Evolutionary conservation across 768 basidiomycete genomes (phyloP), one percentile per base, ranked within the genome.

Genomic region (Lactarius sanguifluus): DNA sequence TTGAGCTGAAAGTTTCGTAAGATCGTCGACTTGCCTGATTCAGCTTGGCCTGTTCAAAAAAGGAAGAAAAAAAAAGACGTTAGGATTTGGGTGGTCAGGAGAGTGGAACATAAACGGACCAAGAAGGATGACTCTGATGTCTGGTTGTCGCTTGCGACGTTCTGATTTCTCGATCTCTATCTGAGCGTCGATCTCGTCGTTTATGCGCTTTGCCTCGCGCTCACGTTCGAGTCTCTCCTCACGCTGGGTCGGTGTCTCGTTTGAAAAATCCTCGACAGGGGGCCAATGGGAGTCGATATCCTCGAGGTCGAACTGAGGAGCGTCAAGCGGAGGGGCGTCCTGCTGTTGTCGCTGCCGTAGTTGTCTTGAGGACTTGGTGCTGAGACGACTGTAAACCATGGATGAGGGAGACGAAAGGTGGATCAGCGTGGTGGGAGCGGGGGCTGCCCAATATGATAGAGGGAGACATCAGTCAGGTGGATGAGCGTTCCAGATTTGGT

Each of bases 21-120:
- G 34, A 86, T 79, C 0, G 87, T 88, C 0, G 86, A 86, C 73
- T 89, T 88, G 36, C 87, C 87, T 7, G 86, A 85, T 76, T 88
- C 86, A 38, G 86, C 84, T 74, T 87, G 87, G 57, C 87, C 86
- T 87, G 66, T 32, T 30, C 20, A 13, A 45, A 38, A 23, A 55
- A 25, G 16, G 18, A 2, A 3, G 12, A 18, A 28, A 45, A 30
- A 30, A 32, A 56, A 34, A n/a, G 7, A 34, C 30, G 16, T 28
- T 10, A 30, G 18, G 30, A 20, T 16, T 10, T 32, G 16, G 38
- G 7, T 12, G 13, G 20, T 30, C 9, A n/a, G 55, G 30, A 23
- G 56, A 28, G 32, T 8, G n/a, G 32, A 18, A 6, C 18, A 7
- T 30, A 13, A 58, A 65, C 83, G 57, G 54, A 86, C 86, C 87